phyloP scores from a whole-genome alignment of 176 grass and related monocot genomes.

The Cenchrus fungigraminus region DNA sequence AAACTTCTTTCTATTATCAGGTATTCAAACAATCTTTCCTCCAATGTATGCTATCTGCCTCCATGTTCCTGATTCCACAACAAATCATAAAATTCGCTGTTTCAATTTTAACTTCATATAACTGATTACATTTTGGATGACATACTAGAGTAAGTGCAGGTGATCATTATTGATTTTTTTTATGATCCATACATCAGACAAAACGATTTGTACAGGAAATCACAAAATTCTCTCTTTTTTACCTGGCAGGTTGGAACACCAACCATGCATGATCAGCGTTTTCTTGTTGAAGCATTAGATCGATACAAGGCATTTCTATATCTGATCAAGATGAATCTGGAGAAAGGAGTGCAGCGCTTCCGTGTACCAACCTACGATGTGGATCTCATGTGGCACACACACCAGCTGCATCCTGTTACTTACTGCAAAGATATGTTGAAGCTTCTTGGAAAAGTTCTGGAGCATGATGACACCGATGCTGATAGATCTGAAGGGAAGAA shows the following conservation, averaged over 20 bases:
- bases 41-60: not conserved
- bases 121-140: not conserved
- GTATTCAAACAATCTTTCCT: constrained; percentile 39
- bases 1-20: constrained; percentile 88
- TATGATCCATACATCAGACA: constrained; percentile 2
- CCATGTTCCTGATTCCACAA: not conserved
- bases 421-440: constrained; percentile 77
- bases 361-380: constrained; percentile 88
- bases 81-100: not conserved
- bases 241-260: constrained; percentile 69
- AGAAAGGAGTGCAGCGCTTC: constrained; percentile 75
- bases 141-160: not conserved
- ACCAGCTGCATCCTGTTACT: constrained; percentile 72
- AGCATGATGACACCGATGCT: constrained; percentile 92
- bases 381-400: constrained; percentile 95
- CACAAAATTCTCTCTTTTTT: constrained; percentile 6
- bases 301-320: constrained; percentile 92
- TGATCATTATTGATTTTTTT: not conserved
- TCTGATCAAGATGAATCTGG: constrained; percentile 82
- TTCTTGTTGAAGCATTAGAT: constrained; percentile 77
- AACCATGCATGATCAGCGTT: constrained; percentile 54
- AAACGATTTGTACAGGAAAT: constrained; percentile 16
- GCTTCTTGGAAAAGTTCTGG: constrained; percentile 81
- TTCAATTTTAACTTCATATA: not conserved
- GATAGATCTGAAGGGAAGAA: constrained; percentile 90